Evolutionary conservation across 305 asterid genomes (phyloP).

Genomic region (Ajuga reptans): DNA sequence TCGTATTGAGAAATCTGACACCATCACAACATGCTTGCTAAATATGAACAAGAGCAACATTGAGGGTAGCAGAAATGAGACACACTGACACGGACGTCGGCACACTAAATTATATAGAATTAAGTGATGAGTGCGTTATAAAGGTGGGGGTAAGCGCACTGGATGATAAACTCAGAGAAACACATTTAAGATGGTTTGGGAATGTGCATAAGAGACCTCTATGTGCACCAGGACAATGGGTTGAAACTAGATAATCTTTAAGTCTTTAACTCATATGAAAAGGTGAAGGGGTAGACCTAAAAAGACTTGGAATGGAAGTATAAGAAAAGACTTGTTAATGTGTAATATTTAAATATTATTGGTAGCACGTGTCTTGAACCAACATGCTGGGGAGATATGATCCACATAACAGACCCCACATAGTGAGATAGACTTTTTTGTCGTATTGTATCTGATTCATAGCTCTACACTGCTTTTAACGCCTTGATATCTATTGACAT

Average conservation of each 20-base stretch:
- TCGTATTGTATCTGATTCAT: conserved; percentile 14
- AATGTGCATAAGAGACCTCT: neutral
- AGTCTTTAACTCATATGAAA: no score
- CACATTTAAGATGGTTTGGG: neutral
- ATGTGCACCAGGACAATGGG: neutral
- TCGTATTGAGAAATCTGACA: neutral
- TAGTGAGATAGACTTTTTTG: no score
- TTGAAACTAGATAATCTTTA: neutral
- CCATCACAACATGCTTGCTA: conserved; percentile 8
- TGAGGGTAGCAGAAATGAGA: neutral
- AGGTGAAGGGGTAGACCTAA: no score
- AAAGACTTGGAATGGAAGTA: no score
- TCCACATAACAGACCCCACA: no score
- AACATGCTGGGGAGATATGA: no score
- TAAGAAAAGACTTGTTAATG: neutral
- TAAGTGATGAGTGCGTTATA: neutral
- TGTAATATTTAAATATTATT: no score
- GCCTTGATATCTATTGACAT: conserved; percentile 8
- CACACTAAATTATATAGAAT: neutral
- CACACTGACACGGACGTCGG: neutral
- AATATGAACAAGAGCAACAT: neutral
- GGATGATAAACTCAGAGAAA: neutral
- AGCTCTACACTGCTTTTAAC: conserved; percentile 4
- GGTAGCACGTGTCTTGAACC: no score
- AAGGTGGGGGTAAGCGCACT: neutral